Conservation (phyloP, 2,329 filamentous ascomycete species). For the Pseudocercospora macadamiae region DNA sequence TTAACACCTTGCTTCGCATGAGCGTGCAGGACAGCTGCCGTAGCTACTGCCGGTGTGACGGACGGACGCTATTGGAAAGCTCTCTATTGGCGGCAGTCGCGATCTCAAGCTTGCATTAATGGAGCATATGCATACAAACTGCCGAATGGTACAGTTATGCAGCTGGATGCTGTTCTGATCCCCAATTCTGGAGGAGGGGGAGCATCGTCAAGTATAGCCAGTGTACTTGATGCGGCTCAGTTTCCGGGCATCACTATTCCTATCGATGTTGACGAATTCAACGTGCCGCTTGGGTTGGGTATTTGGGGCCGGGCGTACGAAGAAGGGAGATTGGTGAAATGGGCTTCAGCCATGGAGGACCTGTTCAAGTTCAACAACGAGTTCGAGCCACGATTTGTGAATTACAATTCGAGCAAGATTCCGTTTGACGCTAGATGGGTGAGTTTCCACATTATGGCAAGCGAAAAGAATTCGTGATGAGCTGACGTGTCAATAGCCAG, state of each 20-base stretch:
- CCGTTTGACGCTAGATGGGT: slow-evolving; percentile 11
- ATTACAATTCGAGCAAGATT: slow-evolving; percentile 2
- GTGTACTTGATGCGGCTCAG: slow-evolving; percentile 10
- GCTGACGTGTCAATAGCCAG: slow-evolving; percentile 1
- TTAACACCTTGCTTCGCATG: no score
- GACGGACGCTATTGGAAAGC: slow-evolving; percentile 70
- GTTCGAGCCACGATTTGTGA: slow-evolving; percentile 7
- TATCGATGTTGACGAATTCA: slow-evolving; percentile 55
- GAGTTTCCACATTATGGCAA: not conserved
- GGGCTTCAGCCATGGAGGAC: slow-evolving; percentile 51
- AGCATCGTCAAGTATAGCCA: slow-evolving; percentile 5
- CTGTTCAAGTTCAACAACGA: slow-evolving; percentile 22
- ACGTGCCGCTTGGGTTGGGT: slow-evolving; percentile 49
- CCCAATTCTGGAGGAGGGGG: slow-evolving; percentile 74
- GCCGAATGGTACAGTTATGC: slow-evolving; percentile 6
- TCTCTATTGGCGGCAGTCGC: slow-evolving; percentile 52
- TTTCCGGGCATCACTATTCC: slow-evolving; percentile 74
- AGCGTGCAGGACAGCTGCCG: no score
- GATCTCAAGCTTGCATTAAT: slow-evolving; percentile 41
- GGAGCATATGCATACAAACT: slow-evolving; percentile 29
- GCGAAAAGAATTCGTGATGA: not conserved
- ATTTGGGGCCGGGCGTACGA: slow-evolving; percentile 38
- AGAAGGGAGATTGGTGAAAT: slow-evolving; percentile 36
- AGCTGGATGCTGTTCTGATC: slow-evolving; percentile 67
- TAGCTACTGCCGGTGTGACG: slow-evolving; percentile 62